Evolutionary conservation across 768 basidiomycete genomes (phyloP), one percentile per base, ranked within the genome.

Genomic region (Neoboletus subvelutipes): DNA sequence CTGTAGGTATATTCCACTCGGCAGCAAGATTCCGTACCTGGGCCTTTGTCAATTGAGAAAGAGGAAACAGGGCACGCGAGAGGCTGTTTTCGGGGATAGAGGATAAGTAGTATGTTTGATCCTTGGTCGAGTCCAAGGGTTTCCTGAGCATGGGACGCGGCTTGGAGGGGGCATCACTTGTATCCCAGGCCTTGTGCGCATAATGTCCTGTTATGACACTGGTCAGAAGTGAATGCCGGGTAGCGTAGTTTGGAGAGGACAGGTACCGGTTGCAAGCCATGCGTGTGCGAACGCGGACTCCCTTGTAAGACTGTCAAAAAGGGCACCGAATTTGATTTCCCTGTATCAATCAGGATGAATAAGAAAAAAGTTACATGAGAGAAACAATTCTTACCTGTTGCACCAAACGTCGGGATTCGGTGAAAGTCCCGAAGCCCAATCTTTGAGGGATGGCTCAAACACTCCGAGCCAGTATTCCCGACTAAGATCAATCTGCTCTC

Each of bases 391-490:
- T 55, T 49, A 90, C 92, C 76, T 84, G 74, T 98, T 98, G 68
- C 95, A 98, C 80, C 83, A 85, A 1, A 98, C 85, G 67, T 98
- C 95, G 0, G 95, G 94, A 72, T 97, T 98, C 0, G 95, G 95
- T 1, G 92, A 96, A 11, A 79, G 69, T 1, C 95, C 95, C 4
- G 71, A 60, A 65, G 88, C 83, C 94, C 94, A 97, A 29, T 79
- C 75, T 45, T 76, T 76, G 39, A 98, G 68, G 3, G 92, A 84
- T 3, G 94, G 95, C 64, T 93, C 88, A 63, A 98, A 98, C 17
- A 98, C 93, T 33, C 83, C 80, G 13, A 79, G 84, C 95, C 95
- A 98, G 64, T 97, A 98, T 70, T 95, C 87, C 51, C 79, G 82
- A 3, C 88, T 88, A n/a, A 98, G 76, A 68, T 98, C 95, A 42